phyloP scores from a whole-genome alignment of 139 green algal species.

The Chlorella sp. region DNA sequence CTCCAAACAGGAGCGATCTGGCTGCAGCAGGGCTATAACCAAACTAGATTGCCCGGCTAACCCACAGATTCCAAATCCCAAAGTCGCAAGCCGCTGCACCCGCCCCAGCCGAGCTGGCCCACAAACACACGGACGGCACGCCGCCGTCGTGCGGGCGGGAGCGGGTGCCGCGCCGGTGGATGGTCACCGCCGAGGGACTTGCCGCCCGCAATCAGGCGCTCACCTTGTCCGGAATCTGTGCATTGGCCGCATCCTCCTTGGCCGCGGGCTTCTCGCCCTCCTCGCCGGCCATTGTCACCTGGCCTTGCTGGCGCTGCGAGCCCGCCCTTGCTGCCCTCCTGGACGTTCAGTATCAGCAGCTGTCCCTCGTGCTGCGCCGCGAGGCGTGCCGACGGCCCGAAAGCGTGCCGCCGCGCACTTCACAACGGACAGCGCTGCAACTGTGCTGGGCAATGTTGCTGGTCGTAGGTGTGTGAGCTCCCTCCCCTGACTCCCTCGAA shows the following conservation, averaged over 20 bases:
- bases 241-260: conserved; percentile 54
- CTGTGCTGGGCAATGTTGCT: no score
- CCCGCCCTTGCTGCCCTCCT: conserved; percentile 47
- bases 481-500: no score
- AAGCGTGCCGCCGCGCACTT: not conserved
- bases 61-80: no score
- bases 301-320: not conserved
- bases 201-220: not conserved
- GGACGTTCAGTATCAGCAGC: not conserved
- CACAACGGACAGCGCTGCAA: not conserved
- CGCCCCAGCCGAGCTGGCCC: no score
- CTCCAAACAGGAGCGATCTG: not conserved
- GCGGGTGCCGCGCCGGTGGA: not conserved
- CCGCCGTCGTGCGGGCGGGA: not conserved
- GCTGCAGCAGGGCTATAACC: no score
- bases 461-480: no score
- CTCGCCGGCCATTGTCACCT: conserved; percentile 1
- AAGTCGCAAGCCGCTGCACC: no score
- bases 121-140: no score
- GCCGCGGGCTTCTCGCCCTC: not conserved
- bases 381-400: not conserved
- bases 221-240: conserved; percentile 75
- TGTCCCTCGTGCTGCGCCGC: not conserved
- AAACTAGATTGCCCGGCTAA: no score
- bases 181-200: not conserved